Evolutionary conservation across 495 filamentous ascomycete species (phyloP), one percentile per base, ranked within the genome.

Genomic region (Aspergillus biplanus): DNA sequence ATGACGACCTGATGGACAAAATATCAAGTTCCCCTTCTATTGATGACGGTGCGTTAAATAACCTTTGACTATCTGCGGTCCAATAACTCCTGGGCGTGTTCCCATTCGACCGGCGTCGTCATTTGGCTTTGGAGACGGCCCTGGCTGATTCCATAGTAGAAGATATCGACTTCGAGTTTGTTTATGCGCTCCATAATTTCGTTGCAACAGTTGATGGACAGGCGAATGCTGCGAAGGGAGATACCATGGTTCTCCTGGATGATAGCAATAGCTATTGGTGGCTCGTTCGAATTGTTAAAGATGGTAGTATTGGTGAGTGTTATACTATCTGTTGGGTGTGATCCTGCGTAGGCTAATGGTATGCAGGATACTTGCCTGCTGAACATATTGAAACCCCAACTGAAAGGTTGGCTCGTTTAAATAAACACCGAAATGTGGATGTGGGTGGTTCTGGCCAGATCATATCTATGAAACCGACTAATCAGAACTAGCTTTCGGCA

Each of bases 211-310:
- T 98, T 56, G 96, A 99, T 77, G 95, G 95, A 7, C 95, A 99
- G 76, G 95, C 95, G 61, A 98, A 98, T 81, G 95, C 95, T 52
- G 92, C 91, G 9, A 99, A 99, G 80, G 95, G 95, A 35, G 95
- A 99, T 70, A 97, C 93, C 15, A 99, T 99, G 95, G 93, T 97
- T n/a, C 86, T 99, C 46, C 85, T 99, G n/a, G 95, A 98, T 73
- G 95, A 99, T 69, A 97, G 92, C 73, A 99, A 99, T 79, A 97
- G 93, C 74, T 99, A 99, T 73, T 99, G 95, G 95, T 99, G 95
- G 95, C 86, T 99, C 44, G 95, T 99, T 13, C 85, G 94, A 56
- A 92, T 99, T 18, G 93, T 97, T 12, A 97, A 97, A 75, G 96
- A 98, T 75, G 92, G 89, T 70, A 97, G 92, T 70, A 98, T 99